Evolutionary conservation across 768 basidiomycete species (phyloP), one percentile per base, ranked within the genome.

Genomic region (Hemileccinum rubropunctum): DNA sequence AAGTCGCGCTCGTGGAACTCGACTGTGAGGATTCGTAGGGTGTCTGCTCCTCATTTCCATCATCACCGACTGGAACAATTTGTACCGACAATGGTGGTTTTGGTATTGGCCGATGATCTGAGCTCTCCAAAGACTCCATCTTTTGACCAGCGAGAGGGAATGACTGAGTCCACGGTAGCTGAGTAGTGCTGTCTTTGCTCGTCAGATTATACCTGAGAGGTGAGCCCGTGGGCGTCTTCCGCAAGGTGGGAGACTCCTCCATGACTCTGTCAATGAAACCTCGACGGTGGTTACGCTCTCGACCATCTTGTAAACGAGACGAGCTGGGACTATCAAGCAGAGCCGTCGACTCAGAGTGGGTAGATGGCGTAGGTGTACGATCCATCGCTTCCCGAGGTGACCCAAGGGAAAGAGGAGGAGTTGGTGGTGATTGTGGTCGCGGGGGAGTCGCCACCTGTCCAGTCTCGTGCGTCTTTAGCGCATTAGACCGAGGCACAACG

Each of bases 281-380:
- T 9, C 83, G 74, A 50, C 75, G 75, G 62, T 86, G 86, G 54
- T 83, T 76, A 46, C 83, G 65, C 37, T 55, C 58, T 38, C 53
- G 57, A 33, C 48, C 52, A 32, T 58, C 61, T 17, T 35, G 53
- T 15, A 42, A 40, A 35, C 21, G 53, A 12, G 52, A 44, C 13
- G 42, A 58, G 26, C 21, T 48, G 17, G 57, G 55, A 36, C 55
- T 57, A 4, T 58, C 54, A 6, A 33, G 21, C 7, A 10, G 17
- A 32, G 18, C 37, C 26, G 50, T 59, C 3, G 36, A 20, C 51
- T 61, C 59, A n/a, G 43, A 45, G n/a, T 45, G 53, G 23, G 51
- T 35, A 4, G 38, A 38, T 33, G 41, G 32, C 3, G 50, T 26
- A 13, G 61, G 53, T 28, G 59, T 45, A 23, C 26, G 32, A 7